A percentile compares a stretch with the other conserved stretches of the same genome.
Evolutionary conservation across 805 yeast genomes (phyloP).

Genomic region (Monosporozyma siamensis): DNA sequence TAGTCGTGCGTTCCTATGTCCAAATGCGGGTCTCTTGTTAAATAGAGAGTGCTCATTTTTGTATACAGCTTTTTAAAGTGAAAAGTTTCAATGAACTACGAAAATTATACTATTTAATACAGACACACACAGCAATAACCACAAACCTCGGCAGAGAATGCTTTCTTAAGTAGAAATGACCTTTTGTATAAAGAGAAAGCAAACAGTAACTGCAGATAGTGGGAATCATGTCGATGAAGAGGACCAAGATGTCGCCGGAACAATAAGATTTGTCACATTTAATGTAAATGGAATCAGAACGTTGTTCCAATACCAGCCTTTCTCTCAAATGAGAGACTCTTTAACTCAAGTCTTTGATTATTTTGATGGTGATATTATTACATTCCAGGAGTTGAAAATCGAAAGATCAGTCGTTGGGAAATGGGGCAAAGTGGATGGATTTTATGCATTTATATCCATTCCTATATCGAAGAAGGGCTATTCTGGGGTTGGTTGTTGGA

Average conservation of each 20-base stretch:
- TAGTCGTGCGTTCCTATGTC: no score
- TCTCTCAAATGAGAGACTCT: slow-evolving; percentile 43
- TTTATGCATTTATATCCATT: slow-evolving; percentile 55
- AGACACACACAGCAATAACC: no score
- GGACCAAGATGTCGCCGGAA: not conserved
- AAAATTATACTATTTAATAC: no score
- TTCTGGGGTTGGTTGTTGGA: slow-evolving; percentile 83
- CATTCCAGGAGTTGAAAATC: slow-evolving; percentile 80
- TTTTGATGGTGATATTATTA: slow-evolving; percentile 64
- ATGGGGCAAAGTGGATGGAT: slow-evolving; percentile 47
- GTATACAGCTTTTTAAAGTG: no score
- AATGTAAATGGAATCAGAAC: slow-evolving; percentile 83
- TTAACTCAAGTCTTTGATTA: slow-evolving; percentile 37
- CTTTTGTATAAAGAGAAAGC: not conserved
- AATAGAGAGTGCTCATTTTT: no score
- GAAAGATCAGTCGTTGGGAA: slow-evolving; percentile 32
- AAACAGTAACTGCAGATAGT: no score
- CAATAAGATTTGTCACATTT: slow-evolving; percentile 43
- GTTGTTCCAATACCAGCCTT: slow-evolving; percentile 72
- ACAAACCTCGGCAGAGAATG: not conserved
- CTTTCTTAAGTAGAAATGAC: not conserved
- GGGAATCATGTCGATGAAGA: not conserved
- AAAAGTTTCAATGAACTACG: no score
- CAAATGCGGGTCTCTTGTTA: no score
- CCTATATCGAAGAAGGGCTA: slow-evolving; percentile 72